Conservation (phyloP, 78 protist species). For the Capsaspora owczarzaki region DNA sequence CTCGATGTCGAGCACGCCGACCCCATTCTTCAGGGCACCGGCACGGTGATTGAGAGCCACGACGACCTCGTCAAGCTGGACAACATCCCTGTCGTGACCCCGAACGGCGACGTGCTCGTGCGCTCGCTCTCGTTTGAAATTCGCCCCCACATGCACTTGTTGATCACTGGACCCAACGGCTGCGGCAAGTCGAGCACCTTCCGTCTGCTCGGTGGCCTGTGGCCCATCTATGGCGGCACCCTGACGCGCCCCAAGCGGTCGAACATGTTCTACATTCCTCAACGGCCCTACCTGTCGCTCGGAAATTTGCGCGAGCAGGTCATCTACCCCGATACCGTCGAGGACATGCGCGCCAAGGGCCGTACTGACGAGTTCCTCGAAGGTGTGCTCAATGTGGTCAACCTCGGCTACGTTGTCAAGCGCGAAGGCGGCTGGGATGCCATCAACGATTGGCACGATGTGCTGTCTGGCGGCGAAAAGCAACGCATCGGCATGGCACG, state of each 20-base stretch:
- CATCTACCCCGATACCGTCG: conserved; percentile 14
- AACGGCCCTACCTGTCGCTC: conserved; percentile 35
- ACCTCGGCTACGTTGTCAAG: neutral
- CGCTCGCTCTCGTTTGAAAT: neutral
- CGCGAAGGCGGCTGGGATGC: conserved; percentile 41
- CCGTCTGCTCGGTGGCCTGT: conserved; percentile 62
- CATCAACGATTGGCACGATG: conserved; percentile 41
- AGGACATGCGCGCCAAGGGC: neutral
- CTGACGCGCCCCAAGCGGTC: neutral
- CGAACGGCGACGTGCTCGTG: conserved; percentile 14
- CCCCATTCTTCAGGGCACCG: neutral
- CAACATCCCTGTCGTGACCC: conserved; percentile 16
- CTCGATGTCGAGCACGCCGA: neutral
- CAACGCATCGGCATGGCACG: conserved; percentile 47
- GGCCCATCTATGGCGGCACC: conserved; percentile 45
- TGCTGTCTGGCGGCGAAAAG: conserved; percentile 62
- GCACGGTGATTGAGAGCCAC: neutral
- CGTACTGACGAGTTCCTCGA: neutral
- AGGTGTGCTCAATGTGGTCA: neutral
- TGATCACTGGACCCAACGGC: conserved; percentile 59
- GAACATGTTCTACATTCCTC: conserved; percentile 31
- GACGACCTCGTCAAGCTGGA: neutral
- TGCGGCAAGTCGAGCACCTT: conserved; percentile 66
- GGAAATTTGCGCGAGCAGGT: conserved; percentile 47
- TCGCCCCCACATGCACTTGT: neutral